Conservation (phyloP, 2,329 filamentous ascomycete genomes). For the Colletotrichum horii region DNA sequence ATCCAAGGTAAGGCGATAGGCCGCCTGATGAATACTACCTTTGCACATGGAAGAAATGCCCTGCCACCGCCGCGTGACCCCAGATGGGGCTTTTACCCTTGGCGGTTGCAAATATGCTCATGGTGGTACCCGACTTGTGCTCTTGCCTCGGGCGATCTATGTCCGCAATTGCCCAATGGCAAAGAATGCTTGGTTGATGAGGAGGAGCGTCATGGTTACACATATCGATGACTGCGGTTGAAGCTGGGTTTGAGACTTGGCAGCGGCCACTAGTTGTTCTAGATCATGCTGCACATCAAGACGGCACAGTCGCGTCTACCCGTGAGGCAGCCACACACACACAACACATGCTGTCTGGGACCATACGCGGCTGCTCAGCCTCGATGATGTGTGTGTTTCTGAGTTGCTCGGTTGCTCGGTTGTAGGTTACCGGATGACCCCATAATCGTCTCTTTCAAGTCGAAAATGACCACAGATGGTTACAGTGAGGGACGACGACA, state of each 20-base stretch:
- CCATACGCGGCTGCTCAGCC: background rate
- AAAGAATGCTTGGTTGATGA: background rate
- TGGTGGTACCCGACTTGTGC: background rate
- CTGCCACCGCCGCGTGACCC: background rate
- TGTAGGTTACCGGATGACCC: background rate
- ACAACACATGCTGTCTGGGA: background rate
- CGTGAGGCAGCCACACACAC: background rate
- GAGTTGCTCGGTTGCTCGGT: background rate
- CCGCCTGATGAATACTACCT: background rate
- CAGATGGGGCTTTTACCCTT: background rate
- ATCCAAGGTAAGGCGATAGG: background rate
- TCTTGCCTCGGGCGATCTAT: background rate
- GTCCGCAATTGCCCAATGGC: background rate
- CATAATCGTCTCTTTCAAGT: background rate
- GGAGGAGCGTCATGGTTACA: background rate
- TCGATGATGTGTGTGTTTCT: background rate
- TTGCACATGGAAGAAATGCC: slow-evolving; percentile 3
- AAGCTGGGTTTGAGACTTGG: background rate
- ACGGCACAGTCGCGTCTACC: background rate
- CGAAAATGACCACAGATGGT: background rate
- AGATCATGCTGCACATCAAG: background rate
- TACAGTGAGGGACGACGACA: background rate
- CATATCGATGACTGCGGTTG: background rate
- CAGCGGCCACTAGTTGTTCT: background rate
- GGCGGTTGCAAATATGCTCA: background rate